Percentiles rank a stretch among this genome's conserved stretches.
Evolutionary conservation across 2,329 filamentous ascomycete genomes (phyloP).

Genomic region (Sporothrix phasma): DNA sequence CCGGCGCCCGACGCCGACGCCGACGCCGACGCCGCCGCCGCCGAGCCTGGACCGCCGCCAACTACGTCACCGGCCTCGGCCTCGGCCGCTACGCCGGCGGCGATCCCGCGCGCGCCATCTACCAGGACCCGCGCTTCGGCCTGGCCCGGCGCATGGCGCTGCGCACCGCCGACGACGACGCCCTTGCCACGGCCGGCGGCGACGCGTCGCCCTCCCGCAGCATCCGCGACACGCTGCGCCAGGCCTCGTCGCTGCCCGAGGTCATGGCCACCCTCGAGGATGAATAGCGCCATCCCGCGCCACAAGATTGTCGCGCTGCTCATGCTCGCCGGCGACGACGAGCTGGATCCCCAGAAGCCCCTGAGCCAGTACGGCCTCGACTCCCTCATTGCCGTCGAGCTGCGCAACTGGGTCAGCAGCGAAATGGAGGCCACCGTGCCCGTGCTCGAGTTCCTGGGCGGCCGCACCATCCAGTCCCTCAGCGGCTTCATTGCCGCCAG

Average conservation of each 20-base stretch:
- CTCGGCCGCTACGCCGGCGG: constrained; percentile 17
- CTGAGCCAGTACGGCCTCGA: constrained; percentile 18
- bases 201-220: neutral
- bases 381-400: constrained; percentile 18
- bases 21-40: neutral
- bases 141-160: constrained; percentile 14
- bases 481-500: constrained; percentile 16
- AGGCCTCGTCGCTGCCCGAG: constrained; percentile 5
- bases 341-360: constrained; percentile 15
- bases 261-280: constrained; percentile 7
- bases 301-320: constrained; percentile 15
- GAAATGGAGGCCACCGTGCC: constrained; percentile 20
- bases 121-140: constrained; percentile 17
- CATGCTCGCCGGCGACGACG: constrained; percentile 15
- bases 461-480: constrained; percentile 15
- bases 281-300: constrained; percentile 11
- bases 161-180: neutral
- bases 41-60: constrained; percentile 5
- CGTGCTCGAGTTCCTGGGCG: constrained; percentile 17
- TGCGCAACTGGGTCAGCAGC: constrained; percentile 19
- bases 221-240: constrained; percentile 14
- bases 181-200: neutral
- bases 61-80: constrained; percentile 20
- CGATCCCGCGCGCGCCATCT: constrained; percentile 15
- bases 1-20: neutral